A percentile compares a stretch with the other conserved stretches of the same genome.
These are phyloP conservation scores for Ustanciosporium gigantosporum DNA, from an alignment of 1,284 basidiomycete species.

Conservation along the genomic window DNA sequence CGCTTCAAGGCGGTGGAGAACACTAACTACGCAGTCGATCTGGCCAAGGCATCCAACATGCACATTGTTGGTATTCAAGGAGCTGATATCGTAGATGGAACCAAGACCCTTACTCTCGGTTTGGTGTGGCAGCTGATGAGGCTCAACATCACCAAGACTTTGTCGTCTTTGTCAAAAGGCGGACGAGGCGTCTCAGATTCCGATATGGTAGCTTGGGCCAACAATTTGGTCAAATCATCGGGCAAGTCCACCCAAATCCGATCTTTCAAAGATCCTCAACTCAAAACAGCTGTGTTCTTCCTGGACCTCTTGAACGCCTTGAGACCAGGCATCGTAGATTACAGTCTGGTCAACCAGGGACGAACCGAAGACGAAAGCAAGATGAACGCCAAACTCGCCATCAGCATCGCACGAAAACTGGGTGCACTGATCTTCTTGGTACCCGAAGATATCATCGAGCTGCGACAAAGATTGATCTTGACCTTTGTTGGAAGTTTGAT, in stretches of 20 bases:
- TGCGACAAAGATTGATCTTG: constrained; percentile 63
- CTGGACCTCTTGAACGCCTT: constrained; percentile 89
- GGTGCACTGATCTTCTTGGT: constrained; percentile 96
- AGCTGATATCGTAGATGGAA: constrained; percentile 91
- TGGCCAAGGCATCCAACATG: constrained; percentile 89
- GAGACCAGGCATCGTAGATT: constrained; percentile 93
- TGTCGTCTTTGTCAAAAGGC: constrained; percentile 74
- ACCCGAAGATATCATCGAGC: constrained; percentile 72
- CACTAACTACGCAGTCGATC: constrained; percentile 92
- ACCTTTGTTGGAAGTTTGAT: constrained; percentile 67
- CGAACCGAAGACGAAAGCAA: constrained; percentile 80
- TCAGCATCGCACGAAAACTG: constrained; percentile 96
- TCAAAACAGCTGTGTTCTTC: constrained; percentile 90
- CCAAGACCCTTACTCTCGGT: constrained; percentile 87
- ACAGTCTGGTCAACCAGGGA: constrained; percentile 75
- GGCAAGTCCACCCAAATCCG: constrained; percentile 73
- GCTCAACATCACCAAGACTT: constrained; percentile 87
- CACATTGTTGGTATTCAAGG: constrained; percentile 97
- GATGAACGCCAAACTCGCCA: constrained; percentile 85
- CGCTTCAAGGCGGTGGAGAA: constrained; percentile 98
- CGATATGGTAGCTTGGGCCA: constrained; percentile 96
- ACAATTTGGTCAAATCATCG: constrained; percentile 79
- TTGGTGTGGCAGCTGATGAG: constrained; percentile 98
- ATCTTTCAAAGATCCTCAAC: constrained; percentile 90
- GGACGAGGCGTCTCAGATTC: constrained; percentile 83